A percentile compares a stretch with the other conserved stretches of the same genome.
Evolutionary conservation across 2,329 filamentous ascomycete genomes (phyloP).

Genomic region (Colletotrichum scovillei): DNA sequence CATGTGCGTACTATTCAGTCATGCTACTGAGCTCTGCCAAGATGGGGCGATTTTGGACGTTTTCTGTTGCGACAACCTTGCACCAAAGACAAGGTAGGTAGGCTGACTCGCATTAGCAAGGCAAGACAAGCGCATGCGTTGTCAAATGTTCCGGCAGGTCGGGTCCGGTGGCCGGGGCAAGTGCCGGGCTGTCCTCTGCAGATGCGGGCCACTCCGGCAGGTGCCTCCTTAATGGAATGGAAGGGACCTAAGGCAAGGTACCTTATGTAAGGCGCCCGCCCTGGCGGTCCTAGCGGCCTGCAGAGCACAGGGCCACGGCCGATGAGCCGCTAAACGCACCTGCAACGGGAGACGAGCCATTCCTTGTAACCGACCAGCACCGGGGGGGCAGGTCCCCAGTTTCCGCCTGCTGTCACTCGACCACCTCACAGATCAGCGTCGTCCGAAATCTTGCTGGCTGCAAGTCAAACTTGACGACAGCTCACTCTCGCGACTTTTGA

Average conservation of each 20-base stretch:
- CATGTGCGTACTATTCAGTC: not conserved
- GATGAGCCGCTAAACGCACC: constrained; percentile 37
- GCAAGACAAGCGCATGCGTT: constrained; percentile 12
- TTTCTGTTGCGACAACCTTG: not conserved
- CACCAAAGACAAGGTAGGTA: not conserved
- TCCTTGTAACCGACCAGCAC: constrained; percentile 25
- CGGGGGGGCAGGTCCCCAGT: constrained; percentile 24
- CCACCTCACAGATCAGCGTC: constrained; percentile 25
- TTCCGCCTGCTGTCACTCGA: constrained; percentile 21
- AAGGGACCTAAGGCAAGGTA: no score
- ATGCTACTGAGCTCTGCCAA: not conserved
- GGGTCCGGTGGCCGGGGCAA: constrained; percentile 4
- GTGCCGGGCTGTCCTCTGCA: constrained; percentile 1
- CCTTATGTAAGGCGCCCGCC: constrained; percentile 30
- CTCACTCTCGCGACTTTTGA: constrained; percentile 3
- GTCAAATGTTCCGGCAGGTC: not conserved
- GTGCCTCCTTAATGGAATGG: not conserved
- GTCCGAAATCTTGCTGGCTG: constrained; percentile 34
- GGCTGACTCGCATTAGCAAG: constrained; percentile 3
- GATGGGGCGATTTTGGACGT: not conserved
- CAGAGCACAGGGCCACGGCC: constrained; percentile 43
- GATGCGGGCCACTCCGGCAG: not conserved
- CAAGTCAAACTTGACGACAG: constrained; percentile 37
- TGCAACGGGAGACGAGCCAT: constrained; percentile 29
- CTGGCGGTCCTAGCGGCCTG: constrained; percentile 20